Base-by-base conservation (phyloP, 2,329 filamentous ascomycete species). In the Botrytis squamosa region DNA sequence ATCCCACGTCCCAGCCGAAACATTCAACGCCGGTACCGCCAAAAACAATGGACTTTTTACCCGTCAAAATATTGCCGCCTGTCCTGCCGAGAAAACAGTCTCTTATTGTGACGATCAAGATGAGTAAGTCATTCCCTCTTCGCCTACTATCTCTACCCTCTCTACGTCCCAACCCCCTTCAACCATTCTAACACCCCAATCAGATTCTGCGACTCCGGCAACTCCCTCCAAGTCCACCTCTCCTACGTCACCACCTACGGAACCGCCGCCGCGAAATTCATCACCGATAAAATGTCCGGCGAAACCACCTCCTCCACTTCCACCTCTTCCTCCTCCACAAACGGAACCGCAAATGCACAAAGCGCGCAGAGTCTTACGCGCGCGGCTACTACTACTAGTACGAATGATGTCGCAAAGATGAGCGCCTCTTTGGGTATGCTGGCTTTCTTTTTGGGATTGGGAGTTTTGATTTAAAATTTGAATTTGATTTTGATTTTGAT, bases 21-120 rank as follows among this genome's bases (percentile, higher is more conserved):
- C 78, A 0, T 81, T 80, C 76, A 77, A 82, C 66, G 76, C 77
- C 10, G 82, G 82, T 40, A 81, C 77, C 40, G 67, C 70, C 40
- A 77, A 74, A 33, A 74, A 74, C 25, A 74, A 77, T 40, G 82
- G 82, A 25, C 64, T 78, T n/a, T 78, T 79, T 71, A 75, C 75
- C 2, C 75, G 78, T 25, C 33, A 65, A 44, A 73, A 76, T 44
- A 67, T 46, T 22, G 72, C 74, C 5, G 46, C 68, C 7, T 71
- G 69, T 65, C 69, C 69, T 9, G 10, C 59, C 25, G 59, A n/a
- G 1, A 40, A 33, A 36, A 33, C 42, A 10, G 33, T 65, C 46
- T 71, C 69, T 33, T 71, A 64, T 60, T 71, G 69, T 18, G 69
- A 71, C 22, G 14, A 10, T 20, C n/a, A 12, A 4, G 69, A 71